Evolutionary conservation across 2,329 filamentous ascomycete genomes (phyloP).

Genomic region (Rhynchosporium graminicola): DNA sequence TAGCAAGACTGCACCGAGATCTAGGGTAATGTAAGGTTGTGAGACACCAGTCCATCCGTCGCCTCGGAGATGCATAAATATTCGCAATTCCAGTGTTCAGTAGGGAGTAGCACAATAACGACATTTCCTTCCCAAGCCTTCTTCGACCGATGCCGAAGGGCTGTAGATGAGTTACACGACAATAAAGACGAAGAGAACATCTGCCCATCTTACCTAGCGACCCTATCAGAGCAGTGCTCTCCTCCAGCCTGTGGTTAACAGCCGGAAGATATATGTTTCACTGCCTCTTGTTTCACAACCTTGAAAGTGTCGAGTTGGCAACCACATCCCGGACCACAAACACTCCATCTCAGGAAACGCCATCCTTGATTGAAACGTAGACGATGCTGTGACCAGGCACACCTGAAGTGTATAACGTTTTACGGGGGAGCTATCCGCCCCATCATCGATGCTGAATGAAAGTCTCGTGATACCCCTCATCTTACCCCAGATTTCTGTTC

Average conservation of each 20-base stretch:
- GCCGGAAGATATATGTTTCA: slow-evolving; percentile 7
- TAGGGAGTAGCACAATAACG: background rate
- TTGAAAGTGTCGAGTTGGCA: background rate
- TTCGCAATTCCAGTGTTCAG: background rate
- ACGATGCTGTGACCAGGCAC: slow-evolving; percentile 1
- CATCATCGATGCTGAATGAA: background rate
- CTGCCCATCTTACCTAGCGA: background rate
- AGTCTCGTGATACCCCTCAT: too few relatives aligned
- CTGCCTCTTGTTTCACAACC: slow-evolving; percentile 2
- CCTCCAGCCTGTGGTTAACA: background rate
- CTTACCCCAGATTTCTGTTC: too few relatives aligned
- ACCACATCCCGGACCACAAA: background rate
- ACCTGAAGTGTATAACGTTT: slow-evolving; percentile 6
- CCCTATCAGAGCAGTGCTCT: background rate
- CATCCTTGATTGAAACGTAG: background rate
- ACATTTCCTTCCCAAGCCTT: slow-evolving; percentile 1
- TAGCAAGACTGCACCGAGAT: background rate
- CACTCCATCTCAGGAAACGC: background rate
- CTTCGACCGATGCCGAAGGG: background rate
- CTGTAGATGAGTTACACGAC: background rate
- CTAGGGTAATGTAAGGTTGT: background rate
- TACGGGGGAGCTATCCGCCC: slow-evolving; percentile 1
- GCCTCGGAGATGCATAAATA: background rate
- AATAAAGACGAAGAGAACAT: background rate
- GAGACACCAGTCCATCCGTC: slow-evolving; percentile 2